Conservation (phyloP, 345 rosid species). For the Euphorbia pulcherrima region DNA sequence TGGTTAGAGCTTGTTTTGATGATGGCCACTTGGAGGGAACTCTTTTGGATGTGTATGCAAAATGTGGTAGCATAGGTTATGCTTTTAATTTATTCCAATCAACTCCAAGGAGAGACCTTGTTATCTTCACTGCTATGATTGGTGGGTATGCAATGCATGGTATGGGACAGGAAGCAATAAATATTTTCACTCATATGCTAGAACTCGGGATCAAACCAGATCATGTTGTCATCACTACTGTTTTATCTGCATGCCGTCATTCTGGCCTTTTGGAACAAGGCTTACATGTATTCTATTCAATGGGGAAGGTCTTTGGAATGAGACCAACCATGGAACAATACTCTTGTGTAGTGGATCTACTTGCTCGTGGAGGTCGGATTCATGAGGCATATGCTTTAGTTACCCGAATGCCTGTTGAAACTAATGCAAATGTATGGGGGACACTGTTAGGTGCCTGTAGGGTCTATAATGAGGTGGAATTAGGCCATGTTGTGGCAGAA, state of each 20-base stretch:
- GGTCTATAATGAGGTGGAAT: constrained; percentile 55
- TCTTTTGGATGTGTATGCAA: constrained; percentile 70
- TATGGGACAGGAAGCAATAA: constrained; percentile 75
- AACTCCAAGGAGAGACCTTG: constrained; percentile 54
- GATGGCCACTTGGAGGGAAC: constrained; percentile 61
- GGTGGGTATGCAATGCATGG: constrained; percentile 84
- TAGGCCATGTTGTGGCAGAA: constrained; percentile 53
- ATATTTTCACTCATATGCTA: constrained; percentile 52
- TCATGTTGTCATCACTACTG: constrained; percentile 64
- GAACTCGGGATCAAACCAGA: constrained; percentile 61
- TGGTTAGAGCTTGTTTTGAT: constrained; percentile 46
- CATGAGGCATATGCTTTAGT: constrained; percentile 64
- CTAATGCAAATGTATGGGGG: constrained; percentile 71
- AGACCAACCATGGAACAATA: constrained; percentile 70
- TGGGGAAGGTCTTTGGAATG: constrained; percentile 46
- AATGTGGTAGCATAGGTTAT: constrained; percentile 59
- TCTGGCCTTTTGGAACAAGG: constrained; percentile 74
- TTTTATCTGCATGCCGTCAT: constrained; percentile 81
- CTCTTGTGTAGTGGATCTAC: constrained; percentile 74
- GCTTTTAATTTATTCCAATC: constrained; percentile 57
- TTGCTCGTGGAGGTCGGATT: constrained; percentile 77
- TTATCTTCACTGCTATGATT: constrained; percentile 71
- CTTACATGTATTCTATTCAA: constrained; percentile 51
- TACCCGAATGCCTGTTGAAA: constrained; percentile 53
- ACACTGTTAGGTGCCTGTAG: constrained; percentile 72